Percentiles rank a stretch among this genome's conserved stretches.
phyloP scores from a whole-genome alignment of 495 filamentous ascomycete genomes.

The Zalerion maritima region DNA sequence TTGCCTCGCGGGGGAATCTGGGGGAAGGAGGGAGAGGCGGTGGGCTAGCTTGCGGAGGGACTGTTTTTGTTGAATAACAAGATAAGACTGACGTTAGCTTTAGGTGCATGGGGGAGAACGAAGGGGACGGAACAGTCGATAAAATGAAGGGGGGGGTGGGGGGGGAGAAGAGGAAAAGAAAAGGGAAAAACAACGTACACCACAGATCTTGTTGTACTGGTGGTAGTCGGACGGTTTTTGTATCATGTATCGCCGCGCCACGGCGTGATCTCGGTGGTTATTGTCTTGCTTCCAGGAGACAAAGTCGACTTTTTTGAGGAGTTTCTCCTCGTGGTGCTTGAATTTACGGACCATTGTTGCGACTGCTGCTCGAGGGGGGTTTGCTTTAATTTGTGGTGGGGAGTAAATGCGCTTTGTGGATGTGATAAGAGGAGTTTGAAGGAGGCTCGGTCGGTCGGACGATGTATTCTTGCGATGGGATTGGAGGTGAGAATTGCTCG shows the following conservation, averaged over 20 bases:
- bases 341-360: conserved; percentile 72
- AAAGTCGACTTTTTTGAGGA: conserved; percentile 87
- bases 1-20: conserved; percentile 56
- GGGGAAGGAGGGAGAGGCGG: conserved; percentile 61
- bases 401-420: too few relatives aligned
- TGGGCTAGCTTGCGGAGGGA: conserved; percentile 80
- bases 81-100: not conserved
- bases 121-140: too few relatives aligned
- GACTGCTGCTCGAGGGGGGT: not conserved
- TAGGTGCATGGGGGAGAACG: not conserved
- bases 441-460: too few relatives aligned
- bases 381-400: too few relatives aligned
- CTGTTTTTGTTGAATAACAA: conserved; percentile 10
- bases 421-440: too few relatives aligned
- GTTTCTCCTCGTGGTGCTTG: conserved; percentile 73
- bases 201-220: conserved; percentile 79
- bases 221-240: conserved; percentile 72
- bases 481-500: too few relatives aligned
- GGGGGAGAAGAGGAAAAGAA: too few relatives aligned
- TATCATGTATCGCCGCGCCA: conserved; percentile 77
- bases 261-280: conserved; percentile 60
- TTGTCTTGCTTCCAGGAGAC: conserved; percentile 82
- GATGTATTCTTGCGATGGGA: too few relatives aligned
- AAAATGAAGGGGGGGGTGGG: too few relatives aligned
- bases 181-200: too few relatives aligned